A percentile compares a stretch with the other conserved stretches of the same genome.
phyloP scores from a whole-genome alignment of 352 stramenopile species.

The Globisporangium rhizosaccharum region DNA sequence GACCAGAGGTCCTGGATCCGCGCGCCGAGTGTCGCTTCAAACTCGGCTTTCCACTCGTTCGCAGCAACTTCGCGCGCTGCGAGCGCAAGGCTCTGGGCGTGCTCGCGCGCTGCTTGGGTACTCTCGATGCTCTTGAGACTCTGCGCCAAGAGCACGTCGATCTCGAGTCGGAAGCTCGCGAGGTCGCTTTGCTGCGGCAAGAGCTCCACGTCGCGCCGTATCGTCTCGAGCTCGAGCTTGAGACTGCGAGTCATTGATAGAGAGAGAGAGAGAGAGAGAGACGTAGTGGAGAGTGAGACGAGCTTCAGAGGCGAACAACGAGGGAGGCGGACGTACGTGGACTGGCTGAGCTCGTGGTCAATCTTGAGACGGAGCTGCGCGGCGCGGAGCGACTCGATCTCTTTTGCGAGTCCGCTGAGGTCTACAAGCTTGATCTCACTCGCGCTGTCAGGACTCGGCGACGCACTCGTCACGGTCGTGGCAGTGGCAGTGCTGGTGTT shows the following conservation, averaged over 20 bases:
- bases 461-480: too few species aligned
- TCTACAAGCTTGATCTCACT: conserved; percentile 16
- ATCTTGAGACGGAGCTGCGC: conserved; percentile 55
- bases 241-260: conserved; percentile 9
- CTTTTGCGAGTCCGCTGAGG: conserved; percentile 23
- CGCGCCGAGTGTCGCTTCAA: conserved; percentile 35
- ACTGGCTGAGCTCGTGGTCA: conserved; percentile 42
- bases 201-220: conserved; percentile 31
- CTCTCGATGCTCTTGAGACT: conserved; percentile 21
- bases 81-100: conserved; percentile 30
- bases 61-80: conserved; percentile 32
- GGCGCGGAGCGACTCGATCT: conserved; percentile 50
- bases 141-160: conserved; percentile 20
- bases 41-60: conserved; percentile 56
- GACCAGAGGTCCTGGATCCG: conserved; percentile 58
- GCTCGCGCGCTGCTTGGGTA: conserved; percentile 23
- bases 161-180: conserved; percentile 34
- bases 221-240: conserved; percentile 33
- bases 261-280: neutral
- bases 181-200: conserved; percentile 29
- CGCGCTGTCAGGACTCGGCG: neutral
- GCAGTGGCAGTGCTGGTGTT: neutral
- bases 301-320: neutral
- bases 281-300: neutral
- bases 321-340: conserved; percentile 12